Evolutionary conservation across 768 basidiomycete genomes (phyloP).

Genomic region (Boletus barrowsii): DNA sequence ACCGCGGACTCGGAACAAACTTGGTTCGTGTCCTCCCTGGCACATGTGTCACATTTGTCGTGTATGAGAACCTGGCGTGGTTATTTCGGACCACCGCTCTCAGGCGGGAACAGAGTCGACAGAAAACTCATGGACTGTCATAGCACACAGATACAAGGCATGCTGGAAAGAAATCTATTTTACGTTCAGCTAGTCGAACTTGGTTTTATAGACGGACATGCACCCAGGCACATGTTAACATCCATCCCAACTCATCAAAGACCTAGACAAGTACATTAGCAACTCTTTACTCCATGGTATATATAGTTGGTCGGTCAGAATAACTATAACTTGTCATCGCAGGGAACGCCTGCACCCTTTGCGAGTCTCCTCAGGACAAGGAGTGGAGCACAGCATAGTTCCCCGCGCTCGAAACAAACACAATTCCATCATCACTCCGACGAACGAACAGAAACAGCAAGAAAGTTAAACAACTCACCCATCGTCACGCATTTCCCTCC

Average conservation of each 20-base stretch:
- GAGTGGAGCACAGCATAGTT: constrained; percentile 13
- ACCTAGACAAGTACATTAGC: constrained; percentile 11
- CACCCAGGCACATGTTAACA: not conserved
- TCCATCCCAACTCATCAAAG: constrained; percentile 7
- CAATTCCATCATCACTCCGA: constrained; percentile 30
- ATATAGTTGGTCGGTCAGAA: constrained; percentile 23
- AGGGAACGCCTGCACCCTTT: constrained; percentile 25
- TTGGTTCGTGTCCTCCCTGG: constrained; percentile 93
- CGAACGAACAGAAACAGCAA: not conserved
- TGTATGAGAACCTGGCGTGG: constrained; percentile 93
- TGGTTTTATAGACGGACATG: constrained; percentile 4
- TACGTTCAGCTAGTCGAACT: constrained; percentile 6
- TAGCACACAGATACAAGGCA: not conserved
- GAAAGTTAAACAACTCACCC: constrained; percentile 4
- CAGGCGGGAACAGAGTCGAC: constrained; percentile 38
- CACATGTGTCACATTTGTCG: constrained; percentile 96
- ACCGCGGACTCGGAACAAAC: constrained; percentile 93
- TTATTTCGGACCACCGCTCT: constrained; percentile 63
- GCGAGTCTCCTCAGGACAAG: constrained; percentile 30
- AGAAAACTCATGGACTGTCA: not conserved
- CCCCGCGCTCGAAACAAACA: constrained; percentile 22
- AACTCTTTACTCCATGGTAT: not conserved
- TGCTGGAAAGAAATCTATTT: not conserved
- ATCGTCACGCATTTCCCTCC: not conserved
- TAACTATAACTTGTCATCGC: constrained; percentile 33